Percentiles rank a stretch among this genome's conserved stretches.
Evolutionary conservation across 768 basidiomycete species (phyloP).

Genomic region (Hericium erinaceus): DNA sequence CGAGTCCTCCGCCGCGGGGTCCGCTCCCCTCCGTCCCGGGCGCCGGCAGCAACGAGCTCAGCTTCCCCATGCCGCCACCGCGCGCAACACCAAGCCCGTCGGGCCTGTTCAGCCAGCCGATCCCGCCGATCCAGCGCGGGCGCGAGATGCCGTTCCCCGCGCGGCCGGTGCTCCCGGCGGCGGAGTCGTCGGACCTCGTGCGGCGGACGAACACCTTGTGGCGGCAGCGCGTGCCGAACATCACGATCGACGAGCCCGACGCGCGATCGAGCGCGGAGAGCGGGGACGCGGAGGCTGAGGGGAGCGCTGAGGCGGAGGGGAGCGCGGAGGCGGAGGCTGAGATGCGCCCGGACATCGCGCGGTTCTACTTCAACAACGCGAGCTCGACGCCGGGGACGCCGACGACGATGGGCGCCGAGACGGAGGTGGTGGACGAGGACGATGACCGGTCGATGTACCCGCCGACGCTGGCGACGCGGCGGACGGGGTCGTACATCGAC

Average conservation of each 20-base stretch:
- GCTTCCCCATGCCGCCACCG: background rate
- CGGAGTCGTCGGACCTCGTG: conserved; percentile 14
- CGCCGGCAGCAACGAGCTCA: background rate
- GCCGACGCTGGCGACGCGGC: background rate
- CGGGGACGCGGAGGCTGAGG: background rate
- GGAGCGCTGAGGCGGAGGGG: background rate
- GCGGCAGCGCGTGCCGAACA: background rate
- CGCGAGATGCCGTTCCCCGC: conserved; percentile 43
- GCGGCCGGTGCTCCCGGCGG: conserved; percentile 27
- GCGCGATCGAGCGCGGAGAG: background rate
- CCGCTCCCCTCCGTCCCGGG: conserved; percentile 9
- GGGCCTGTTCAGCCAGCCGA: conserved; percentile 7
- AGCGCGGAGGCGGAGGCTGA: conserved; percentile 5
- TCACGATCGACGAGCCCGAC: background rate
- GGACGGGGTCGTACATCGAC: conserved; percentile 1
- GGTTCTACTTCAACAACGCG: conserved; percentile 3
- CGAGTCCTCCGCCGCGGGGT: conserved; percentile 12
- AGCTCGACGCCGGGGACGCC: background rate
- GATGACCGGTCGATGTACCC: conserved; percentile 11
- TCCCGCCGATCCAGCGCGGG: conserved; percentile 27
- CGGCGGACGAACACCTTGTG: conserved; percentile 7
- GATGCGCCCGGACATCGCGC: conserved; percentile 9
- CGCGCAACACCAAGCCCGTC: background rate
- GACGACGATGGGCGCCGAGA: background rate
- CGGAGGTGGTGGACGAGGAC: background rate